These are phyloP conservation scores for Penicillium pulvis DNA, from an alignment of 495 filamentous ascomycete species.

Conservation along the genomic window DNA sequence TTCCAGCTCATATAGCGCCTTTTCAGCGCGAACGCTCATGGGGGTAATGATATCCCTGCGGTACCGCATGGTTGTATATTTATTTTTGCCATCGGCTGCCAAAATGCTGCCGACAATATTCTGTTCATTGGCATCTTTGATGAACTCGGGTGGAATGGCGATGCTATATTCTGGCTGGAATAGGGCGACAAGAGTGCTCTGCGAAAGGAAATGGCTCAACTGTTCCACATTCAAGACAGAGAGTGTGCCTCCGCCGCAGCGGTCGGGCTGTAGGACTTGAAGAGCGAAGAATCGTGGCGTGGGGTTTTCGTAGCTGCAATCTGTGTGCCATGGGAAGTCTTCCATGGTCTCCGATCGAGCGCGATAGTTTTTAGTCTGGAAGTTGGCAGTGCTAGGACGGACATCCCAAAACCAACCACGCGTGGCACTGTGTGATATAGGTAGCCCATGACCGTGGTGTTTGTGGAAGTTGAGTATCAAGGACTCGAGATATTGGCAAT, in stretches of 20 bases:
- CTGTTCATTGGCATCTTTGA: constrained; percentile 21
- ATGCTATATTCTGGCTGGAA: constrained; percentile 26
- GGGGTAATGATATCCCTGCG: constrained; percentile 34
- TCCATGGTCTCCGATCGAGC: constrained; percentile 40
- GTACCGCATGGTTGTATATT: constrained; percentile 25
- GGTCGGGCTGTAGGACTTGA: constrained; percentile 40
- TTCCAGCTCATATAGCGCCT: constrained; percentile 32
- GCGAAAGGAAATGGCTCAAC: constrained; percentile 23
- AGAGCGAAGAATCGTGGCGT: constrained; percentile 43
- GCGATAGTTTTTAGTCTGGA: constrained; percentile 18
- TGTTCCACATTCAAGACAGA: constrained; percentile 30
- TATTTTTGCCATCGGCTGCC: not conserved
- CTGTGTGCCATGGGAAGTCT: constrained; percentile 48
- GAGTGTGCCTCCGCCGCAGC: constrained; percentile 39
- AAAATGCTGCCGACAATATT: constrained; percentile 28
- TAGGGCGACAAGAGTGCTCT: constrained; percentile 17
- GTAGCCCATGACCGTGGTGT: constrained; percentile 31
- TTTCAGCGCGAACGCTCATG: constrained; percentile 18
- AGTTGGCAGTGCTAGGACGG: constrained; percentile 17
- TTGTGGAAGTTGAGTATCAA: constrained; percentile 31
- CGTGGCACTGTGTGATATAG: constrained; percentile 35
- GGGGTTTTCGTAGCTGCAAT: constrained; percentile 39
- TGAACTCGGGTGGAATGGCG: constrained; percentile 37
- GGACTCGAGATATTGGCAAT: constrained; percentile 30
- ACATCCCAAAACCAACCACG: constrained; percentile 45